These are phyloP conservation scores for Tephrocybe sp. DNA, from an alignment of 768 basidiomycete genomes.

Conservation along the genomic window DNA sequence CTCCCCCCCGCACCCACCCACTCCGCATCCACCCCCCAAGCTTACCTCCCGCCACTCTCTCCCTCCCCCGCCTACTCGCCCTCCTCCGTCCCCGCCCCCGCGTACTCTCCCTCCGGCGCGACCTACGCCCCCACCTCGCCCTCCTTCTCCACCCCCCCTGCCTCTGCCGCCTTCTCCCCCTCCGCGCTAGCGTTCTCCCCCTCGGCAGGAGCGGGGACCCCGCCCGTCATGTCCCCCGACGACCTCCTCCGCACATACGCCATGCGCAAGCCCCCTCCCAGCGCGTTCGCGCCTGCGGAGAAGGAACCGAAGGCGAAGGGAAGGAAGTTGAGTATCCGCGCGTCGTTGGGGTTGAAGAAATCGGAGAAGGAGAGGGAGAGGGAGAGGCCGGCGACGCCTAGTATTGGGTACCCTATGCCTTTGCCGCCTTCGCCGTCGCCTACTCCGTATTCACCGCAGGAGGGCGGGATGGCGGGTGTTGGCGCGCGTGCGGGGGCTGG, in stretches of 20 bases:
- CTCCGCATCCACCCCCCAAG: neutral
- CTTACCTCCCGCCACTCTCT: neutral
- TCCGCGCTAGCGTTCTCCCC: too few species aligned
- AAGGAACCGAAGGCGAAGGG: slow-evolving; percentile 4
- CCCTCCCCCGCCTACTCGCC: slow-evolving; percentile 32
- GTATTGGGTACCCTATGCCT: slow-evolving; percentile 27
- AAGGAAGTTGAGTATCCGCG: slow-evolving; percentile 12
- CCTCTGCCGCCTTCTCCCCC: slow-evolving; percentile 24
- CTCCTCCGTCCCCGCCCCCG: slow-evolving; percentile 3
- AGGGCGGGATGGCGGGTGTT: slow-evolving; percentile 3
- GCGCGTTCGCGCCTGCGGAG: neutral
- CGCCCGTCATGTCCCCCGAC: slow-evolving; percentile 54
- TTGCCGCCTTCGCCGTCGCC: neutral
- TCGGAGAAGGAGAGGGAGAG: slow-evolving; percentile 10
- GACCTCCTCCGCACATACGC: slow-evolving; percentile 79
- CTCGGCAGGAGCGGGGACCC: slow-evolving; percentile 10
- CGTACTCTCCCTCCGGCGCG: slow-evolving; percentile 38
- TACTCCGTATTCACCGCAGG: neutral
- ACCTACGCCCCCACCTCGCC: slow-evolving; percentile 8
- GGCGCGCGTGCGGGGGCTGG: neutral
- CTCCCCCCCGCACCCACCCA: slow-evolving; percentile 30
- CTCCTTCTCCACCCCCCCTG: slow-evolving; percentile 5
- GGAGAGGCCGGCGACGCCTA: neutral
- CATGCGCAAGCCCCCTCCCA: slow-evolving; percentile 23
- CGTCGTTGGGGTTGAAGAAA: slow-evolving; percentile 12